Conservation (phyloP, 768 basidiomycete genomes). For the Rubroboletus satanas region DNA sequence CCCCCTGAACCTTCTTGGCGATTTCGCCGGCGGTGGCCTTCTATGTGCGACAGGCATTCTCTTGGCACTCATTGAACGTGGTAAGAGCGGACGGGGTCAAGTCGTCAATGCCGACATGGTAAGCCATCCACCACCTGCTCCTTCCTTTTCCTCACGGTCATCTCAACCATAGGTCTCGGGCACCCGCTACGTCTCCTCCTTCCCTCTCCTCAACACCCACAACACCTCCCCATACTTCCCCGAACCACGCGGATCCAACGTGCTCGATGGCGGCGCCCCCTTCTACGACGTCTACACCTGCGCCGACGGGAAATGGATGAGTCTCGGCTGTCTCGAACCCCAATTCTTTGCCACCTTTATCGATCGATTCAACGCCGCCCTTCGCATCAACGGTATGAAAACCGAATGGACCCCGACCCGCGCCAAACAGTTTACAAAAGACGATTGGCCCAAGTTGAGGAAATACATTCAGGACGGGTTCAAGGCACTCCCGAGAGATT, state of each 20-base stretch:
- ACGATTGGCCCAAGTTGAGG: slow-evolving; percentile 55
- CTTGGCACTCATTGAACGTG: slow-evolving; percentile 67
- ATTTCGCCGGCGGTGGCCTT: slow-evolving; percentile 80
- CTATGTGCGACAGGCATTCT: slow-evolving; percentile 70
- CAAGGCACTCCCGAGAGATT: slow-evolving; percentile 52
- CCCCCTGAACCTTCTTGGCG: slow-evolving; percentile 74
- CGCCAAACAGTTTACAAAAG: slow-evolving; percentile 41
- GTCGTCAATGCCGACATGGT: slow-evolving; percentile 79
- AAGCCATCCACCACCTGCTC: not conserved
- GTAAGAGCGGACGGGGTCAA: slow-evolving; percentile 64
- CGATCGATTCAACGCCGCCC: slow-evolving; percentile 45
- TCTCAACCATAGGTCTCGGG: slow-evolving; percentile 62
- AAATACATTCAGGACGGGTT: slow-evolving; percentile 66
- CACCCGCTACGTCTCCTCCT: slow-evolving; percentile 71
- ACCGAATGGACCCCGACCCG: slow-evolving; percentile 54
- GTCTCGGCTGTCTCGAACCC: slow-evolving; percentile 72
- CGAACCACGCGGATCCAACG: slow-evolving; percentile 50
- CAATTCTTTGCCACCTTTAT: slow-evolving; percentile 67
- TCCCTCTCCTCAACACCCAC: slow-evolving; percentile 52
- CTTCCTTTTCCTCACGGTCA: not conserved
- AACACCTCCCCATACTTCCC: slow-evolving; percentile 35
- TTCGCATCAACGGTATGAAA: slow-evolving; percentile 40
- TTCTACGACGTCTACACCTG: slow-evolving; percentile 76
- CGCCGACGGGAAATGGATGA: slow-evolving; percentile 70
- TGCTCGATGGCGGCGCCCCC: slow-evolving; percentile 74